A percentile compares a stretch with the other conserved stretches of the same genome.
Evolutionary conservation across 805 yeast species (phyloP).

Genomic region (Jamesozyma rosinii): DNA sequence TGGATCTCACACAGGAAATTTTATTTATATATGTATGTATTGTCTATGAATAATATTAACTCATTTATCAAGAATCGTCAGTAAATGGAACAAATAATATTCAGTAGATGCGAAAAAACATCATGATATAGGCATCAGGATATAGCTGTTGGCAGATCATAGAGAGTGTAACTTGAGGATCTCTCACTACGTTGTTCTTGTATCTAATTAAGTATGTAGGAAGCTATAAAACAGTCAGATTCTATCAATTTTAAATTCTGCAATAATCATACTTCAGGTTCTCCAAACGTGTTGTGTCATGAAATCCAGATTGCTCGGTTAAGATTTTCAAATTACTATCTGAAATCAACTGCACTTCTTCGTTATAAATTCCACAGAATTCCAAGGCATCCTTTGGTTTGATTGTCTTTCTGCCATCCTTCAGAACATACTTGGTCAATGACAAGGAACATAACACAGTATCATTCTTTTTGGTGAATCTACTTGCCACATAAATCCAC

Average conservation of each 20-base stretch:
- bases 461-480: constrained; percentile 40
- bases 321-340: constrained; percentile 30
- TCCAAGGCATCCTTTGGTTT: constrained; percentile 52
- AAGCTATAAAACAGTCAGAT: not conserved
- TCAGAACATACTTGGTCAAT: constrained; percentile 73
- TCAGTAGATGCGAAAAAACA: no score
- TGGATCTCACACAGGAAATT: no score
- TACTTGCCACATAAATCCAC: constrained; percentile 68
- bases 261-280: constrained; percentile 4
- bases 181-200: no score
- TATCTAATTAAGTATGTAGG: not conserved
- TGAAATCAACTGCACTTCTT: constrained; percentile 39
- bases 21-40: no score
- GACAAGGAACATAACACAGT: constrained; percentile 46
- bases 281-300: constrained; percentile 22
- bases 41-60: no score
- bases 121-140: no score
- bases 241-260: not conserved
- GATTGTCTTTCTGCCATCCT: constrained; percentile 67
- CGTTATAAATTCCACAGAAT: constrained; percentile 47
- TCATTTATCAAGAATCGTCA: no score
- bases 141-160: no score
- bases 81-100: no score
- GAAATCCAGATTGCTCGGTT: constrained; percentile 23
- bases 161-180: no score